Base-by-base conservation (phyloP, 148 eudicot species). In the Camellia granthamiana region DNA sequence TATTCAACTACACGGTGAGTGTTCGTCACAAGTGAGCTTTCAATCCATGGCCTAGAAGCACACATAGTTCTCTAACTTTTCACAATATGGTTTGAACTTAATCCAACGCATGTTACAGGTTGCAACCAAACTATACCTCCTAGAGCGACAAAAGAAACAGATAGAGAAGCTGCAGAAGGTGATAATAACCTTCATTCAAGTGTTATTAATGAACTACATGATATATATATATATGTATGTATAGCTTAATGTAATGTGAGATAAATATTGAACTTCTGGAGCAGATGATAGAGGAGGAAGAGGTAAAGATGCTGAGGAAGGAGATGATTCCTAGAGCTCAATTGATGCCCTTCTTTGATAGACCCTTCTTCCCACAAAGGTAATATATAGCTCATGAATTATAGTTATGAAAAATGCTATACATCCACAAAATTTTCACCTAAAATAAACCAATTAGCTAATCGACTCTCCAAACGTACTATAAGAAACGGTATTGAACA, bases 281-380 rank as follows among this genome's bases (percentile, higher is more conserved):
- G 69, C 84, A 93, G 97, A 83, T 91, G 78, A 86, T 89, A 44
- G 93, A 91, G 84, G 95, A 93, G 80, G 92, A 93, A 84, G 91
- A 93, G 70, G 80, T 91, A 55, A 81, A 89, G 46, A 82, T 80
- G 84, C 79, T 93, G 67, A 90, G 97, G 75, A 91, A 89, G 68
- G 94, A 91, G 54, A 90, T 93, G 94, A 82, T 93, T 79, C 93
- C 95, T 42, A 90, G 90, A 89, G 97, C 97, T 68, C 95, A 91
- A 55, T 44, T 90, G 79, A 93, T 93, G 97, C 97, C 97, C 38
- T 80, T 77, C 47, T 93, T 93, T 54, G 93, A 93, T 66, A 83
- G 80, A 72, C 97, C 97, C 16, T 93, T 91, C 79, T 78, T 78
- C 62, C 97, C 97, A 9, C 92, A 87, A 84, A 90, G 97, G 97